Base-by-base conservation (phyloP, 306 rosid genomes). In the Vigna reflexopilosa region DNA sequence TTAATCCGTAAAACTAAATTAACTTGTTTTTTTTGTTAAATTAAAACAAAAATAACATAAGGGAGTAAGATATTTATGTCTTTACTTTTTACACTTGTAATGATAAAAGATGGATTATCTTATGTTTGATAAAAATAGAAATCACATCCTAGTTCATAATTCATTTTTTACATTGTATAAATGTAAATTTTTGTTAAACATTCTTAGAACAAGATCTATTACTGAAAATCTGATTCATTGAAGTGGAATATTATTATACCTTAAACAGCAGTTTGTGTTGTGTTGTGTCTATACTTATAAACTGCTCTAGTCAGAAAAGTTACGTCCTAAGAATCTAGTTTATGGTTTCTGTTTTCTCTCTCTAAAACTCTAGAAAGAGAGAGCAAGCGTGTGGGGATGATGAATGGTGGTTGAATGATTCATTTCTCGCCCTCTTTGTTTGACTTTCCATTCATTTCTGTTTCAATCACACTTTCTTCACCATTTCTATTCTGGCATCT, bases 401-500 rank as follows among this genome's bases (percentile, higher is more conserved):
- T 63, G 74, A 77, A 52, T 15, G 74, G 67, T 77, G 44, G 55
- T 64, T 71, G 42, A 40, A 20, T 79, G 58, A 77, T 78, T 74
- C 28, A 66, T 84, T 78, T 36, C 63, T 71, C 49, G 86, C 81
- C 85, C 16, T 79, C 81, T 12, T 84, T 87, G 1, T 83, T 85
- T 86, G 89, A 87, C 86, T 78, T 76, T 59, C 0, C 6, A 69
- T 55, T 64, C 24, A 45, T 47, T 72, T 51, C 55, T 58, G 16
- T 83, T 76, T 45, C 68, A 47, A 42, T 72, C 65, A 34, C 17
- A 63, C 32, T 55, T 67, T 54, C 48, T 9, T 40, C 10, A 65
- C 22, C 50, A 42, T 6, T 71, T 55, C 77, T 20, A 4, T 44
- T 9, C 54, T 66, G 3, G 17, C 38, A 15, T 22, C 34, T 20